Conservation (phyloP, 225 moss, liverwort and hornwort species). For the Polytrichum commune region DNA sequence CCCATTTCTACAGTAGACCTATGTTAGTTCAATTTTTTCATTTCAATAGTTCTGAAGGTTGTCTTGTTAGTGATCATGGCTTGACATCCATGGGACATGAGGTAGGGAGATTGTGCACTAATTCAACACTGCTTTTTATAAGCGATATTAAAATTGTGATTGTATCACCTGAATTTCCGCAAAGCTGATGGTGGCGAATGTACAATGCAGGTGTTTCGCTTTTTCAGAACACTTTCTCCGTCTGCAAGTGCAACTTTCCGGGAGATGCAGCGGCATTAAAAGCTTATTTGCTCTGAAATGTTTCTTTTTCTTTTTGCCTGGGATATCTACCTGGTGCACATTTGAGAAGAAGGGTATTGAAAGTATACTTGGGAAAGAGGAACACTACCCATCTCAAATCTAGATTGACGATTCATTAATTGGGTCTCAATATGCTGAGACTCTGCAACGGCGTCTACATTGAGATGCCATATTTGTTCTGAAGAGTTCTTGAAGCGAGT, state of each 20-base stretch:
- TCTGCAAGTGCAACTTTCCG: conserved; percentile 61
- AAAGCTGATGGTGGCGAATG: conserved; percentile 12
- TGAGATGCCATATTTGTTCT: conserved; percentile 14
- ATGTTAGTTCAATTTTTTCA: no score
- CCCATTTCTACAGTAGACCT: no score
- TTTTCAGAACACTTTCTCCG: conserved; percentile 50
- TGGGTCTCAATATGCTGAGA: conserved; percentile 9
- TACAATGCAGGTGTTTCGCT: conserved; percentile 44
- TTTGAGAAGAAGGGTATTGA: background rate
- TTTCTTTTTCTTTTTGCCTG: background rate
- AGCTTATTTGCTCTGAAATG: conserved; percentile 18
- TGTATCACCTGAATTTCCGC: background rate
- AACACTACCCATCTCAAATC: conserved; percentile 11
- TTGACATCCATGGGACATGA: no score
- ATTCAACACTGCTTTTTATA: no score
- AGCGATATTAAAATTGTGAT: background rate
- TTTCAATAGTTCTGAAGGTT: no score
- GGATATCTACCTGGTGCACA: conserved; percentile 2
- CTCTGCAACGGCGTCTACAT: conserved; percentile 6
- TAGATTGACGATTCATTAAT: conserved; percentile 19
- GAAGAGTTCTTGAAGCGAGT: background rate
- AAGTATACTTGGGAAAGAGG: background rate
- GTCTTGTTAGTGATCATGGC: no score
- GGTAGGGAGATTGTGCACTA: no score
- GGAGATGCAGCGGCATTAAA: conserved; percentile 58